These are phyloP conservation scores for Leucosporidium scottii DNA, from an alignment of 768 basidiomycete species.

Conservation along the genomic window DNA sequence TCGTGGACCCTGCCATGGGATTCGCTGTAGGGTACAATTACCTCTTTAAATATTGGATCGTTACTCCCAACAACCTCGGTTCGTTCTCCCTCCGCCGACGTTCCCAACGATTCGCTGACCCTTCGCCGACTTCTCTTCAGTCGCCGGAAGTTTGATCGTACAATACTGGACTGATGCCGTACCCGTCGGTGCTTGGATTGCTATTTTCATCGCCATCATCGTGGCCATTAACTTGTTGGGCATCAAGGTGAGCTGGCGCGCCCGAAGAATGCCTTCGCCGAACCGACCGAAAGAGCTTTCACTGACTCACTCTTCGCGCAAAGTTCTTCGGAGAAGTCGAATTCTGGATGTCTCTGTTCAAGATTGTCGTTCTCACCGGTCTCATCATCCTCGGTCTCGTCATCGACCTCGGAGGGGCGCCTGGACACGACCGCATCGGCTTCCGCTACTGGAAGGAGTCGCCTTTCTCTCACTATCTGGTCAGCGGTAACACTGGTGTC, in stretches of 20 bases:
- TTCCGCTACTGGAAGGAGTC: constrained; percentile 43
- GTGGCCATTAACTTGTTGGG: constrained; percentile 27
- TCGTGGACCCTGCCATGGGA: constrained; percentile 45
- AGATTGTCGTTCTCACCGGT: constrained; percentile 41
- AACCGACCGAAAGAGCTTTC: background rate
- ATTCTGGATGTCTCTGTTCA: constrained; percentile 43
- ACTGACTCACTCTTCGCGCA: background rate
- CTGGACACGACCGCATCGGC: constrained; percentile 52
- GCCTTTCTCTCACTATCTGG: constrained; percentile 34
- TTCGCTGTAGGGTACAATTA: constrained; percentile 31
- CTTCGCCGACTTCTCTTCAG: background rate
- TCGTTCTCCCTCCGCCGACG: constrained; percentile 6
- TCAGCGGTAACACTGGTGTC: constrained; percentile 4
- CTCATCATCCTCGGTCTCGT: constrained; percentile 50
- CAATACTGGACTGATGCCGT: constrained; percentile 27
- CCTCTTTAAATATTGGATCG: constrained; percentile 21
- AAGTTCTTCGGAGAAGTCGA: constrained; percentile 21
- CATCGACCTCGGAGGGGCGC: constrained; percentile 56
- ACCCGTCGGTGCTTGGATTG: constrained; percentile 20
- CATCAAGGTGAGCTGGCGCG: constrained; percentile 14
- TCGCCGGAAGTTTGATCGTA: constrained; percentile 10
- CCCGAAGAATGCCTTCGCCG: background rate
- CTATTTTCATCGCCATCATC: constrained; percentile 20
- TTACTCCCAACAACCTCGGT: constrained; percentile 28
- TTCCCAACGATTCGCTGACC: background rate